Conservation (phyloP, 2,329 filamentous ascomycete genomes). For the Colletotrichum cereale region DNA sequence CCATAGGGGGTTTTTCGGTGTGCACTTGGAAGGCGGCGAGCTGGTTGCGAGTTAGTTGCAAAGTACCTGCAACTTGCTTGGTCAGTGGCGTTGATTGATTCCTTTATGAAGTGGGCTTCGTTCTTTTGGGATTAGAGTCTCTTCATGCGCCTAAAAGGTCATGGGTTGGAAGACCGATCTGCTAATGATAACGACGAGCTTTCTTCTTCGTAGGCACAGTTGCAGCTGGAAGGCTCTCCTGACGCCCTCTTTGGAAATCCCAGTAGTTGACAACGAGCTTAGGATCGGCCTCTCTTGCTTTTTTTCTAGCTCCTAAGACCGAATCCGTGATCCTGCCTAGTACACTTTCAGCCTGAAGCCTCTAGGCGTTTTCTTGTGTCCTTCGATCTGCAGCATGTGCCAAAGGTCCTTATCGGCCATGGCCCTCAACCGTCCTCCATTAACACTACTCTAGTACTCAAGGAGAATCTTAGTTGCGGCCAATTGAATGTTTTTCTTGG, state of each 20-base stretch:
- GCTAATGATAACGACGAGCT: neutral
- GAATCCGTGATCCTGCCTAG: slow-evolving; percentile 19
- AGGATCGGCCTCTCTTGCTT: neutral
- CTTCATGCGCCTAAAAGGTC: too few relatives aligned
- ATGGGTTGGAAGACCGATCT: too few relatives aligned
- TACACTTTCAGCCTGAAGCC: neutral
- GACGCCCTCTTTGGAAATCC: slow-evolving; percentile 34
- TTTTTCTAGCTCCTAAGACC: slow-evolving; percentile 27
- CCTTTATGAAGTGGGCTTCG: too few relatives aligned
- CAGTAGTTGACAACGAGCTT: slow-evolving; percentile 45
- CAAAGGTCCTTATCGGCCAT: slow-evolving; percentile 29
- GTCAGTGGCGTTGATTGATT: too few relatives aligned
- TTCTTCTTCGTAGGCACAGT: neutral
- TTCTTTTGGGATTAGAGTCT: too few relatives aligned
- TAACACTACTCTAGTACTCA: slow-evolving; percentile 27
- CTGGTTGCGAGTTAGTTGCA: too few relatives aligned
- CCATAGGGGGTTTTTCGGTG: too few relatives aligned
- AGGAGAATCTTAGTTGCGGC: slow-evolving; percentile 47
- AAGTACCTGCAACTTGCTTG: too few relatives aligned
- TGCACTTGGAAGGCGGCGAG: too few relatives aligned
- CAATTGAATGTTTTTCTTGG: slow-evolving; percentile 49
- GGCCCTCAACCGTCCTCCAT: slow-evolving; percentile 10
- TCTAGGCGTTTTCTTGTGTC: neutral
- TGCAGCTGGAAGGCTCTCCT: neutral
- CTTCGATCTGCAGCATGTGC: slow-evolving; percentile 25